Conservation (phyloP, 2,329 filamentous ascomycete species). For the Xylaria sp. region DNA sequence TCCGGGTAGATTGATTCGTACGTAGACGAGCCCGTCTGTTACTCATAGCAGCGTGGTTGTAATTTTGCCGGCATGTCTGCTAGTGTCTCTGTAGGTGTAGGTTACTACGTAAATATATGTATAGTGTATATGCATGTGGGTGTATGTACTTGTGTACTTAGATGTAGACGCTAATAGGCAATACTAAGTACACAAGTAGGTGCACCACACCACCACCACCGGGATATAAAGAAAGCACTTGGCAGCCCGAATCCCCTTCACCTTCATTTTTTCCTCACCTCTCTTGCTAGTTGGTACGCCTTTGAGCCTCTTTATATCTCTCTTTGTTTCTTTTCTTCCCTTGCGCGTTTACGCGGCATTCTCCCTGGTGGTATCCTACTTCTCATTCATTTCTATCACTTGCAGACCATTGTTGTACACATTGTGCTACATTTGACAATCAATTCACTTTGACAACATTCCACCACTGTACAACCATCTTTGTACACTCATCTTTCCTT, state of each 20-base stretch:
- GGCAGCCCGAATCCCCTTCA: slow-evolving; percentile 10
- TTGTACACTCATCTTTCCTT: slow-evolving; percentile 33
- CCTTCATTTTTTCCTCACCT: slow-evolving; percentile 23
- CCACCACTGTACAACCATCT: slow-evolving; percentile 13
- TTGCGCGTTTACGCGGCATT: slow-evolving; percentile 19
- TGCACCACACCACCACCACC: background rate
- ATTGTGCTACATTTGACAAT: slow-evolving; percentile 27
- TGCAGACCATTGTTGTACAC: slow-evolving; percentile 28
- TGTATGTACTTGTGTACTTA: background rate
- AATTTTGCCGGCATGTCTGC: too few species aligned
- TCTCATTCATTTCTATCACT: slow-evolving; percentile 17
- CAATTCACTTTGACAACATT: slow-evolving; percentile 13
- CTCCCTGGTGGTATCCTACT: slow-evolving; percentile 25
- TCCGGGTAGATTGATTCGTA: slow-evolving; percentile 12
- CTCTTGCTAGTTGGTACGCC: slow-evolving; percentile 20
- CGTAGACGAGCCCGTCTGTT: background rate
- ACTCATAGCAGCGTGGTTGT: background rate
- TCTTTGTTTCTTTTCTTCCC: slow-evolving; percentile 1
- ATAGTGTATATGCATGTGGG: background rate
- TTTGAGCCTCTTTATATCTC: slow-evolving; percentile 15
- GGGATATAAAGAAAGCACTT: slow-evolving; percentile 16
- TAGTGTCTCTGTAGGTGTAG: background rate
- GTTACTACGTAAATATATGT: background rate
- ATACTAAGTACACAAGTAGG: background rate
- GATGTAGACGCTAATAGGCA: background rate